Evolutionary conservation across 371 early-diverging fungal genomes (phyloP), one percentile per base, ranked within the genome.

Genomic region (Rhizopus arrhizus): DNA sequence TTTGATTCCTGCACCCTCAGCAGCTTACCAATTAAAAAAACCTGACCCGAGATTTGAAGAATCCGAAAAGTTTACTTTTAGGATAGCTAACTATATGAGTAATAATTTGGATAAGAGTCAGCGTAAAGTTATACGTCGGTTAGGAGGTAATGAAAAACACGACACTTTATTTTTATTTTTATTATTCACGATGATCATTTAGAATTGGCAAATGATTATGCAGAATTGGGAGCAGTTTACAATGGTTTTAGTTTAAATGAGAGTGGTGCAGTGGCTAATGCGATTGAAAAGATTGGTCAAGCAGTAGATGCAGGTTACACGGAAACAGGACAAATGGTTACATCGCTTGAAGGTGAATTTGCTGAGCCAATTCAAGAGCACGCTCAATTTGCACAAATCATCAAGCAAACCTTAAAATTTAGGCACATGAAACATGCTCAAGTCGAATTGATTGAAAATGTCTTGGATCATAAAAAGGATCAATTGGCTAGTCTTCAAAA

Each of bases 171-270:
- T 22, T 22, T 22, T 22, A 22, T 22, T 22, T 22, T 22, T 22
- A 2, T 22, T 22, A 22, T 22, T 22, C 22, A 22, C 22, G 22
- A 22, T 22, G 22, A 22, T 22, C 22, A 22, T 22, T 22, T 63
- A 81, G 77, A 77, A 61, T 52, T 91, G 28, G 85, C 93, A 0
- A 75, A 79, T 33, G 90, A 91, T 61, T 91, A 91, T 66, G 83
- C 92, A n/a, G 96, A 96, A 59, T 80, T 97, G n/a, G 97, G 97
- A 0, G 95, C 93, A 5, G 80, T 88, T 0, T 93, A 94, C 71
- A 97, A 97, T 63, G 95, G 91, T 31, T 95, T 96, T 74, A 95
- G 96, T 55, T 83, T 97, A 52, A 86, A 85, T 58, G 97, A 96
- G 56, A 67, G 68, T 35, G 84, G 81, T 4, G 69, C 71, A 15